These are phyloP conservation scores for Rhizopus delemar DNA, from an alignment of 371 early-diverging fungal genomes.

Conservation along the genomic window DNA sequence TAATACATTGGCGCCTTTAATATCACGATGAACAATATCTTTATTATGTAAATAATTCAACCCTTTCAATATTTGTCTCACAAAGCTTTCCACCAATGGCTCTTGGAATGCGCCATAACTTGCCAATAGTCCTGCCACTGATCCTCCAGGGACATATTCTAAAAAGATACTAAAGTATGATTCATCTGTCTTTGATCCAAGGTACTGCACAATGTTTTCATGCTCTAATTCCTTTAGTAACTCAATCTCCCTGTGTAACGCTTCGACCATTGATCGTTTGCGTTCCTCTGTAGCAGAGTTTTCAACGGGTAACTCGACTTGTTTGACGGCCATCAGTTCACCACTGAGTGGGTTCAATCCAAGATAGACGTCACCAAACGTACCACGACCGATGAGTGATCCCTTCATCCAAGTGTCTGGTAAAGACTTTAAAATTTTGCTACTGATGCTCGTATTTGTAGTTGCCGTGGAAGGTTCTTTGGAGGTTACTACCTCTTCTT, in stretches of 20 bases:
- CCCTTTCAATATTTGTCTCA: constrained; percentile 90
- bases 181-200: constrained; percentile 82
- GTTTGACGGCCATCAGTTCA: constrained; percentile 97
- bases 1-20: constrained; percentile 93
- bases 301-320: constrained; percentile 84
- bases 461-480: background rate
- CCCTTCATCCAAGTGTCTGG: constrained; percentile 82
- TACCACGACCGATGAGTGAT: constrained; percentile 92
- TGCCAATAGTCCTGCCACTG: constrained; percentile 83
- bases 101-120: constrained; percentile 89
- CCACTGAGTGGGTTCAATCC: constrained; percentile 85
- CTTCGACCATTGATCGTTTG: constrained; percentile 74
- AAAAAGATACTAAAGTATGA: constrained; percentile 90
- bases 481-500: background rate
- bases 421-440: background rate
- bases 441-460: background rate
- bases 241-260: constrained; percentile 86
- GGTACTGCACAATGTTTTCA: constrained; percentile 92
- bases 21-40: constrained; percentile 97
- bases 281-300: constrained; percentile 68
- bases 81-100: constrained; percentile 78
- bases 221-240: constrained; percentile 89
- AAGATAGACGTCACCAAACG: constrained; percentile 95
- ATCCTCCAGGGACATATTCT: constrained; percentile 98
- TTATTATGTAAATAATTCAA: constrained; percentile 93